These are phyloP conservation scores for Naganishia cerealis DNA, from an alignment of 1,284 basidiomycete genomes.

Conservation along the genomic window DNA sequence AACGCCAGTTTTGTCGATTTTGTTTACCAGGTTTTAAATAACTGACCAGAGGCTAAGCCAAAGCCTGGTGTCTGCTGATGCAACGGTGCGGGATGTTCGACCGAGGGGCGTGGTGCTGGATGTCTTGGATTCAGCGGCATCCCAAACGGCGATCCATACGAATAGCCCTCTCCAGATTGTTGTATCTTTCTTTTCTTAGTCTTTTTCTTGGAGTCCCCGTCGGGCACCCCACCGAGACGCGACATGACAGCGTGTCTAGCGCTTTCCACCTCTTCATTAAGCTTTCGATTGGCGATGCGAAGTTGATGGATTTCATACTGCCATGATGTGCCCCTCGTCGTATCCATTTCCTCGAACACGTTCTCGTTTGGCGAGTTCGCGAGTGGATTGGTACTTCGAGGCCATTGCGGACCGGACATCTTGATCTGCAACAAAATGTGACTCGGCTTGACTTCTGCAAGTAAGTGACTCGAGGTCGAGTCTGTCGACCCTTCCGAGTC, in stretches of 20 bases:
- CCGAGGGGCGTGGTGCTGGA: constrained; percentile 15
- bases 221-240: constrained; percentile 31
- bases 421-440: constrained; percentile 35
- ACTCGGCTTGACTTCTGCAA: constrained; percentile 11
- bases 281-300: constrained; percentile 68
- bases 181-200: constrained; percentile 40
- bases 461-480: not conserved
- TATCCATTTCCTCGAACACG: constrained; percentile 73
- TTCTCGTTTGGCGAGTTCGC: constrained; percentile 50
- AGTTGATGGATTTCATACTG: constrained; percentile 88
- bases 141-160: constrained; percentile 3
- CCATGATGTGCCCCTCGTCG: constrained; percentile 71
- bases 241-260: constrained; percentile 34
- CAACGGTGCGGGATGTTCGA: constrained; percentile 41
- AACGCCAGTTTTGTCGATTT: not conserved
- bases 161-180: constrained; percentile 26
- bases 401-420: constrained; percentile 30
- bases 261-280: constrained; percentile 67
- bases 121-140: not conserved
- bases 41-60: constrained; percentile 36
- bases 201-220: constrained; percentile 35
- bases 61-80: constrained; percentile 49
- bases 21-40: constrained; percentile 30
- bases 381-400: constrained; percentile 28
- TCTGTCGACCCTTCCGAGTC: constrained; percentile 14